These are phyloP conservation scores for Puccinia hordei DNA, from an alignment of 1,284 basidiomycete species.

Conservation along the genomic window DNA sequence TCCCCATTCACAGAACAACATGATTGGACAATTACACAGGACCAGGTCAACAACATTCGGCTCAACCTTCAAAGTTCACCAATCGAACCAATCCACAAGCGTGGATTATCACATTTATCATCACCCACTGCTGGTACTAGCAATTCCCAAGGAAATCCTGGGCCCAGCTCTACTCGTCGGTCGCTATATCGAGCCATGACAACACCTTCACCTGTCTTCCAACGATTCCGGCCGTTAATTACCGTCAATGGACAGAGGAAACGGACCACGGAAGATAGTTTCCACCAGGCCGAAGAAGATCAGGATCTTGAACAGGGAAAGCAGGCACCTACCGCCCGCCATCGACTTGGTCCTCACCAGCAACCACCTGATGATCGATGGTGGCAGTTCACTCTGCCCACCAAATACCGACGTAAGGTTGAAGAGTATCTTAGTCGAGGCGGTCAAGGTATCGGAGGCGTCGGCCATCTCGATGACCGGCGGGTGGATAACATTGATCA, in stretches of 20 bases:
- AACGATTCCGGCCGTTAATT: conserved; percentile 32
- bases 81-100: neutral
- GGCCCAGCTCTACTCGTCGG: conserved; percentile 9
- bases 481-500: neutral
- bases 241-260: neutral
- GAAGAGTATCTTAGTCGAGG: conserved; percentile 53
- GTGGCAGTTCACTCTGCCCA: conserved; percentile 56
- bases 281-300: neutral
- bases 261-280: neutral
- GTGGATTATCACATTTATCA: neutral
- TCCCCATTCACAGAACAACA: conserved; percentile 2
- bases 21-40: conserved; percentile 1
- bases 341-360: neutral
- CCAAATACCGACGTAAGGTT: conserved; percentile 54
- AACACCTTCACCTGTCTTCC: conserved; percentile 26
- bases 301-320: neutral
- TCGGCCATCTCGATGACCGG: neutral
- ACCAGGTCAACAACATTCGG: neutral
- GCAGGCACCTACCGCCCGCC: neutral
- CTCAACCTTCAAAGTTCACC: neutral
- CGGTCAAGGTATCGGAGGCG: conserved; percentile 30
- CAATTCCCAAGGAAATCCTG: neutral
- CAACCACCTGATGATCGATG: conserved; percentile 52
- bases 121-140: neutral
- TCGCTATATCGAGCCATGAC: conserved; percentile 37